Conservation (phyloP, 2,329 filamentous ascomycete species). For the Fusarium sp. region DNA sequence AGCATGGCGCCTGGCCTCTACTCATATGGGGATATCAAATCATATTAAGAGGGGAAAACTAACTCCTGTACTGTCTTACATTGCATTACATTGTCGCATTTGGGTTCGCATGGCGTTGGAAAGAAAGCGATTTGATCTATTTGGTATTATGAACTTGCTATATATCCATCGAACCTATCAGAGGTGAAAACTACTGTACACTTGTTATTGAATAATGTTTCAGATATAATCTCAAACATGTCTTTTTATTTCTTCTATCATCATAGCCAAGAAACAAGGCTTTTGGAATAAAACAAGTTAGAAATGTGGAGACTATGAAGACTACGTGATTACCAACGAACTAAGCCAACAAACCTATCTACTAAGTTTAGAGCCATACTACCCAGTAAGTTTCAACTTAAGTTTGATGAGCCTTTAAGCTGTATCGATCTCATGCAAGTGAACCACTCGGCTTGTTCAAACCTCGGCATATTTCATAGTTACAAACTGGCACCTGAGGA, state of each 20-base stretch:
- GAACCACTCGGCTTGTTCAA: background rate
- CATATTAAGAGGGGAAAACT: slow-evolving; percentile 33
- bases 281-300: background rate
- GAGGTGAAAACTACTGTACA: background rate
- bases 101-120: slow-evolving; percentile 34
- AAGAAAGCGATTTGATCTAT: slow-evolving; percentile 20
- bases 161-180: background rate
- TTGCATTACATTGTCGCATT: slow-evolving; percentile 5
- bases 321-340: background rate
- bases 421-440: slow-evolving; percentile 5
- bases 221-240: background rate
- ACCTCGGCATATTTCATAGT: background rate
- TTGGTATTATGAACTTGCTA: slow-evolving; percentile 1
- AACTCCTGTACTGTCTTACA: background rate
- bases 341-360: background rate
- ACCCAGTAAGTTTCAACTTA: slow-evolving; percentile 6
- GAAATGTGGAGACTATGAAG: slow-evolving; percentile 28
- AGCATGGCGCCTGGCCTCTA: slow-evolving; percentile 46
- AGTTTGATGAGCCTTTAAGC: slow-evolving; percentile 15
- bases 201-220: background rate
- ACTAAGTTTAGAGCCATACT: slow-evolving; percentile 15
- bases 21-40: slow-evolving; percentile 43
- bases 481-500: background rate
- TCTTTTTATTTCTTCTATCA: background rate
- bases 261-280: background rate